Evolutionary conservation across 192 early-diverging fungal species (phyloP), one percentile per base, ranked within the genome.

Genomic region (Coemansia sp.): DNA sequence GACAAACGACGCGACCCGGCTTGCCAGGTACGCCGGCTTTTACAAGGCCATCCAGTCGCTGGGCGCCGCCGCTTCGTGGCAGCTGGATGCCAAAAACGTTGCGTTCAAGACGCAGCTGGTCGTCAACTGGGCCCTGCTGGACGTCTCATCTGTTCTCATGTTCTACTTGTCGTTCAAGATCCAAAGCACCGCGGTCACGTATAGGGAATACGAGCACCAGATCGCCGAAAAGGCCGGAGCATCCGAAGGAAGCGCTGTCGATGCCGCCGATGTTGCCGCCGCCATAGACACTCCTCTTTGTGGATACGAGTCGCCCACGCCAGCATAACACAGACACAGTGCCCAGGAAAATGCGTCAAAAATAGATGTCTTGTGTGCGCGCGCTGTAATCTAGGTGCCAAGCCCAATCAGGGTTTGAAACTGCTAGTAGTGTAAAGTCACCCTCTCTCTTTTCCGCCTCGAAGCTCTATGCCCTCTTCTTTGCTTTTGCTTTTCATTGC

Each of bases 41-140:
- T 93, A 93, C 84, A 93, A 93, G 83, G 85, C 83, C 42, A 83
- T 90, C 52, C 91, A 93, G 81, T 85, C 84, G 39, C 76, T 83
- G 51, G 85, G 82, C 19, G 83, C 70, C 30, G 91, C 86, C 42
- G 72, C 88, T 52, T 76, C 83, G 1, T 85, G 86, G 82, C 83
- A 68, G 34, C 32, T 63, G 29, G 58, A 59, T 36, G 47, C 60
- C 29, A 36, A 35, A 20, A 39, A 39, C 30, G 60, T 61, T 3
- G n/a, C 47, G 8, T 61, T 61, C 49, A 20, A 46, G 3, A 52
- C 49, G 23, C 60, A 61, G 60, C 60, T 61, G 10, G 35, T 25
- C 13, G 49, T 61, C 47, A 61, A 61, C 35, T 61, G 60, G 60
- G 47, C 19, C 20, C 11, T 61, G 48, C 49, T 61, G 6, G 60